Conservation (phyloP, 129 eudicot genomes). For the Ambrosia trifida region DNA sequence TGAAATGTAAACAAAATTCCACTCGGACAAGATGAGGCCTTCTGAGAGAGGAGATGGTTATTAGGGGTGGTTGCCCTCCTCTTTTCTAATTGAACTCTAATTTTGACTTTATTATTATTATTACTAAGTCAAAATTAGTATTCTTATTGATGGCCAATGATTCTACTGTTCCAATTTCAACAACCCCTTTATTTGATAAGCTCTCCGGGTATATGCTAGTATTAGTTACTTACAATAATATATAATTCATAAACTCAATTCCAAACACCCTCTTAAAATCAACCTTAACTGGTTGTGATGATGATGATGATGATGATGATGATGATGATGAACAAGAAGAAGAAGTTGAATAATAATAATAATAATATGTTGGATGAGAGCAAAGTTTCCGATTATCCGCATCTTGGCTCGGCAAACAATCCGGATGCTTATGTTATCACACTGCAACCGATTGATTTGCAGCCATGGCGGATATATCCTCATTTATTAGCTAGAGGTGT, state of each 20-base stretch:
- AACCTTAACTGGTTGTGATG: neutral
- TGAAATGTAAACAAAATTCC: neutral
- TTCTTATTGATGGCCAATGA: slow-evolving; percentile 16
- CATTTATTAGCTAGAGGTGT: too few species aligned
- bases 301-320: too few species aligned
- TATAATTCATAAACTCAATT: too few species aligned
- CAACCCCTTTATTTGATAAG: neutral
- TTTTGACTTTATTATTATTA: slow-evolving; percentile 9
- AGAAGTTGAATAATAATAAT: too few species aligned
- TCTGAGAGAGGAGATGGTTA: slow-evolving; percentile 8
- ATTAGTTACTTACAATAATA: too few species aligned
- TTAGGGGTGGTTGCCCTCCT: slow-evolving; percentile 1
- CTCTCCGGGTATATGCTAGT: too few species aligned
- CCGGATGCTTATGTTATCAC: slow-evolving; percentile 6
- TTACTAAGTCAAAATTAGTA: neutral
- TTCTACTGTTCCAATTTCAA: neutral
- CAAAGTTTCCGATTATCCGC: slow-evolving; percentile 19
- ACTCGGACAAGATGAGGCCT: slow-evolving; percentile 17
- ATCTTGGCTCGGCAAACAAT: slow-evolving; percentile 20
- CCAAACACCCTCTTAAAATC: too few species aligned
- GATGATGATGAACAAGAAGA: neutral
- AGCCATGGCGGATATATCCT: slow-evolving; percentile 20
- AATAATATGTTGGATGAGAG: slow-evolving; percentile 9
- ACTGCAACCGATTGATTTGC: slow-evolving; percentile 8
- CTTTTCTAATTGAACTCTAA: neutral